Evolutionary conservation across 768 basidiomycete genomes (phyloP).

Genomic region (Chalciporus pseudorubinellus): DNA sequence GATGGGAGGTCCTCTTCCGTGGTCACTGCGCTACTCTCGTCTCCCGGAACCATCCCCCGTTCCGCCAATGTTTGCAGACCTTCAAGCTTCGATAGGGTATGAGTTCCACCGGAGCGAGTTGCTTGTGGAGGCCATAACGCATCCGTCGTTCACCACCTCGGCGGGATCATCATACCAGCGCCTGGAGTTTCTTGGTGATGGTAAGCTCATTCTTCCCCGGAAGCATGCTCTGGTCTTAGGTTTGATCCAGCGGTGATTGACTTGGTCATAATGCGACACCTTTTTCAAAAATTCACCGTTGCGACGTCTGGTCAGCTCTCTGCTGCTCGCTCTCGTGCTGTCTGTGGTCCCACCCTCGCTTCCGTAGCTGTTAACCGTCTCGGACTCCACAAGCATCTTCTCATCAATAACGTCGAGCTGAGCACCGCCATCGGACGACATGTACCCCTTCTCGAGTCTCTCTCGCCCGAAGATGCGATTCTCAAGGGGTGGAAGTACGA

Average conservation of each 20-base stretch:
- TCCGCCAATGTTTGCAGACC: constrained; percentile 45
- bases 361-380: constrained; percentile 64
- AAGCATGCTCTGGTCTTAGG: constrained; percentile 6
- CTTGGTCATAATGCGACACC: constrained; percentile 69
- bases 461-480: constrained; percentile 61
- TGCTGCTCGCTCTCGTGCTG: constrained; percentile 63
- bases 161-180: constrained; percentile 74
- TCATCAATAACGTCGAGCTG: constrained; percentile 68
- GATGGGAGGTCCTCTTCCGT: constrained; percentile 72
- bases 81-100: constrained; percentile 72
- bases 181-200: constrained; percentile 87
- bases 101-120: constrained; percentile 60
- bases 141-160: constrained; percentile 65
- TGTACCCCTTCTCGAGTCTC: constrained; percentile 54
- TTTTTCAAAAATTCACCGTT: constrained; percentile 65
- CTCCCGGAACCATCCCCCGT: constrained; percentile 32
- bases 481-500: constrained; percentile 75
- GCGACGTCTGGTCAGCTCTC: constrained; percentile 79
- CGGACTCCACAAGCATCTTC: constrained; percentile 63
- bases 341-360: constrained; percentile 74
- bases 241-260: constrained; percentile 58
- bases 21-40: constrained; percentile 57
- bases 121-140: constrained; percentile 78
- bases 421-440: constrained; percentile 61
- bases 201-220: constrained; percentile 41